Percentiles rank a stretch among this genome's conserved stretches.
Evolutionary conservation across 306 rosid species (phyloP).

Genomic region (Fragaria ananassa): DNA sequence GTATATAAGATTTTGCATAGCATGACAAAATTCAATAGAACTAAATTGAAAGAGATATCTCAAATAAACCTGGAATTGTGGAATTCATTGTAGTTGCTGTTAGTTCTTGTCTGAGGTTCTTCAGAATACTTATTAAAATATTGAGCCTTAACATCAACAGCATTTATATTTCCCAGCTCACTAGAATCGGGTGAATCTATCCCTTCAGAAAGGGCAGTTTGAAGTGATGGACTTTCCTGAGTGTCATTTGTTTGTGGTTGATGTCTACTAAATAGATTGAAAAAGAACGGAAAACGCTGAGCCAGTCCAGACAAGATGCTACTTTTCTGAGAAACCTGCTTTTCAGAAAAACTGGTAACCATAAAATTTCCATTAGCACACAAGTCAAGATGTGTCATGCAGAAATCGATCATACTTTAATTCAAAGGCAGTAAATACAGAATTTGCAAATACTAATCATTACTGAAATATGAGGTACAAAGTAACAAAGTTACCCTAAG

Average conservation of each 20-base stretch:
- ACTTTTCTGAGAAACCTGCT: slow-evolving; percentile 45
- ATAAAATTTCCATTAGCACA: slow-evolving; percentile 27
- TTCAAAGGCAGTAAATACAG: neutral
- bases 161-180: slow-evolving; percentile 30
- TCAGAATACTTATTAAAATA: slow-evolving; percentile 27
- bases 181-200: slow-evolving; percentile 26
- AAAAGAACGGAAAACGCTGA: slow-evolving; percentile 65
- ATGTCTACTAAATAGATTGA: slow-evolving; percentile 51
- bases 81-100: slow-evolving; percentile 32
- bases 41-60: slow-evolving; percentile 10
- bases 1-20: neutral
- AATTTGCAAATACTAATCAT: neutral
- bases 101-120: slow-evolving; percentile 26
- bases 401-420: neutral
- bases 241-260: slow-evolving; percentile 32
- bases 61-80: slow-evolving; percentile 48
- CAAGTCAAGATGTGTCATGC: neutral
- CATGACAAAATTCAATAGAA: slow-evolving; percentile 10
- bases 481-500: slow-evolving; percentile 55
- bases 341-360: slow-evolving; percentile 37
- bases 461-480: neutral
- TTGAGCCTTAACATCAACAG: slow-evolving; percentile 35
- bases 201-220: slow-evolving; percentile 23
- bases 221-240: slow-evolving; percentile 31
- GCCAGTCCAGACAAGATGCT: slow-evolving; percentile 72